Base-by-base conservation (phyloP, 768 basidiomycete genomes). In the Termitomyces heimii region DNA sequence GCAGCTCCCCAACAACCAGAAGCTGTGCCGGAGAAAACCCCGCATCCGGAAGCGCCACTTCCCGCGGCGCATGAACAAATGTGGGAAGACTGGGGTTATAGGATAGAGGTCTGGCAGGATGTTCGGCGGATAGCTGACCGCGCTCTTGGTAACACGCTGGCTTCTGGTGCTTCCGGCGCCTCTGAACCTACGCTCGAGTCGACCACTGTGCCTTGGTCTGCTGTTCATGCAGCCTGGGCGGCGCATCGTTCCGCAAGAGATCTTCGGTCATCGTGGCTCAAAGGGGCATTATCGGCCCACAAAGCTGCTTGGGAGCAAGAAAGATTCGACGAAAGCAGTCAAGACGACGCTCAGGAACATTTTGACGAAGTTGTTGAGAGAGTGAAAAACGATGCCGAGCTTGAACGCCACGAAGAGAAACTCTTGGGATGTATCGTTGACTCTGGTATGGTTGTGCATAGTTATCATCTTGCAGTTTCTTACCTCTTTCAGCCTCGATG, bases 391-490 rank as follows among this genome's bases (percentile, higher is more conserved):
- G 88, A 93, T 60, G 76, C 80, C 55, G 83, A 88, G 24, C 78
- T 97, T 44, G 90, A 92, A 56, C 66, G 72, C n/a, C 86, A 97
- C 61, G 94, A 97, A 71, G 83, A 88, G 61, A 76, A 87, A 51
- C 70, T 98, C 44, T 67, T 98, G 48, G 75, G 86, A 4, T 95
- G 91, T 62, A 95, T 98, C 58, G 90, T 98, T 24, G 87, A 98
- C 70, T 70, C 91, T 32, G 77, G 88, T 85, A 69, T 67, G 80
- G 65, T 63, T 50, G 37, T 18, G 22, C 2, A 35, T 5, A 3
- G 9, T 14, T 3, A 22, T 8, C 3, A 49, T 63, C 7, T n/a
- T 57, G 32, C 43, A 42, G 58, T 39, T 63, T 42, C 56, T 62
- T 44, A 53, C 48, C 53, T 31, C 20, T 51, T 47, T 6, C 57